Percentiles rank a stretch among this genome's conserved stretches.
These are phyloP conservation scores for Penicillium sp. DNA, from an alignment of 2,329 filamentous ascomycete genomes.

Conservation along the genomic window DNA sequence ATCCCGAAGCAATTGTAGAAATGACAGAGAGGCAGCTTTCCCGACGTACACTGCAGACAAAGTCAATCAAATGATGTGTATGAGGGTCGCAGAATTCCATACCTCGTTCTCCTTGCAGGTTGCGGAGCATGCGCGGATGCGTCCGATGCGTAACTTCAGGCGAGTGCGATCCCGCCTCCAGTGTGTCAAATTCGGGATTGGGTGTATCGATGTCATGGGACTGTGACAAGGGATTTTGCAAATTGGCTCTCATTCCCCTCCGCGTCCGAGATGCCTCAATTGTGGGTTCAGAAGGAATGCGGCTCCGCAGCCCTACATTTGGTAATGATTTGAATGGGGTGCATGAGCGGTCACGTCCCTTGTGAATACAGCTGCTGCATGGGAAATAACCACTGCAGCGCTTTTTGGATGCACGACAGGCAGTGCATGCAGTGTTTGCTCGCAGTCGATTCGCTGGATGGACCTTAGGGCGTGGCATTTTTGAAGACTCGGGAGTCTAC, in stretches of 20 bases:
- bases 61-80: slow-evolving; percentile 47
- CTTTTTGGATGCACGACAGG: slow-evolving; percentile 53
- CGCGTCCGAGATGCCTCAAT: background rate
- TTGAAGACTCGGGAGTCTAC: slow-evolving; percentile 2
- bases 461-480: slow-evolving; percentile 55
- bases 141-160: slow-evolving; percentile 33
- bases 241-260: background rate
- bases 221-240: slow-evolving; percentile 5
- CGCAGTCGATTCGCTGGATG: slow-evolving; percentile 50
- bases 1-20: slow-evolving; percentile 55
- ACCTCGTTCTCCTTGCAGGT: slow-evolving; percentile 54
- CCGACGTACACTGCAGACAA: slow-evolving; percentile 29
- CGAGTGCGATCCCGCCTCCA: slow-evolving; percentile 20
- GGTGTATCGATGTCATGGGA: background rate
- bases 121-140: slow-evolving; percentile 49
- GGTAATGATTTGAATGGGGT: slow-evolving; percentile 34
- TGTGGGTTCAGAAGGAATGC: slow-evolving; percentile 1
- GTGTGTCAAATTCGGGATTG: background rate
- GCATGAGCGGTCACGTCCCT: slow-evolving; percentile 43
- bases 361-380: slow-evolving; percentile 49
- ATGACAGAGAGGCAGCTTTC: slow-evolving; percentile 48
- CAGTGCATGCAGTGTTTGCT: slow-evolving; percentile 49
- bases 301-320: slow-evolving; percentile 13
- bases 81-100: slow-evolving; percentile 5
- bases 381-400: slow-evolving; percentile 51